phyloP scores from a whole-genome alignment of 345 rosid species.

The Aethionema arabicum region DNA sequence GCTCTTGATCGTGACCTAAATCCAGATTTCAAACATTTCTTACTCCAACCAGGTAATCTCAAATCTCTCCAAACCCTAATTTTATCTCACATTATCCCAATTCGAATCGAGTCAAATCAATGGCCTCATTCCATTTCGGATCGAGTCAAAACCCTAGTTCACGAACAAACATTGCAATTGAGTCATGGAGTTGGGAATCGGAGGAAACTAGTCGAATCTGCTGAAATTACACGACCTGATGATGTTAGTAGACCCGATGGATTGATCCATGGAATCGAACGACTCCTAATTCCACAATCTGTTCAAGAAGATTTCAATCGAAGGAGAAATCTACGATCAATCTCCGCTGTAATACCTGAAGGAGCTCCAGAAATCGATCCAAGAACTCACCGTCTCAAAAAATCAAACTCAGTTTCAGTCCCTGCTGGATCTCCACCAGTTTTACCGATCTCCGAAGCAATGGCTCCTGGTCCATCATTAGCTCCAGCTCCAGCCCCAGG shows the following conservation, averaged over 20 bases:
- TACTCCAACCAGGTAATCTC: conserved; percentile 78
- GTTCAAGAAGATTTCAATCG: conserved; percentile 71
- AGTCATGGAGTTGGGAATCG: conserved; percentile 36
- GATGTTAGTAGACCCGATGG: conserved; percentile 69
- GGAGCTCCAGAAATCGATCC: conserved; percentile 79
- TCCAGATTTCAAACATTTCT: conserved; percentile 74
- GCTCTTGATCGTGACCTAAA: conserved; percentile 74
- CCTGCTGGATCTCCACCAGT: conserved; percentile 54
- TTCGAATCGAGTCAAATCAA: conserved; percentile 40
- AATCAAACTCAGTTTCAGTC: conserved; percentile 44
- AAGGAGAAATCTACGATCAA: conserved; percentile 57
- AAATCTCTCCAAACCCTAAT: conserved; percentile 61
- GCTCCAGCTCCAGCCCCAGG: conserved; percentile 90
- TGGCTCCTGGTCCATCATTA: conserved; percentile 78
- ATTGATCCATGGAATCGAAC: conserved; percentile 75
- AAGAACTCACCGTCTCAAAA: conserved; percentile 62
- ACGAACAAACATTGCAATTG: conserved; percentile 42
- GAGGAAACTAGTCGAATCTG: conserved; percentile 39
- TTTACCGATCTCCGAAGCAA: conserved; percentile 58
- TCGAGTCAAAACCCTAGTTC: conserved; percentile 40
- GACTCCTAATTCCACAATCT: conserved; percentile 63
- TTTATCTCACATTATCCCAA: conserved; percentile 63
- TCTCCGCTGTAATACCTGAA: conserved; percentile 66
- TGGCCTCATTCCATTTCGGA: conserved; percentile 40
- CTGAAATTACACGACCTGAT: conserved; percentile 48